These are phyloP conservation scores for Melampsora americana DNA, from an alignment of 1,284 basidiomycete genomes.

Conservation along the genomic window DNA sequence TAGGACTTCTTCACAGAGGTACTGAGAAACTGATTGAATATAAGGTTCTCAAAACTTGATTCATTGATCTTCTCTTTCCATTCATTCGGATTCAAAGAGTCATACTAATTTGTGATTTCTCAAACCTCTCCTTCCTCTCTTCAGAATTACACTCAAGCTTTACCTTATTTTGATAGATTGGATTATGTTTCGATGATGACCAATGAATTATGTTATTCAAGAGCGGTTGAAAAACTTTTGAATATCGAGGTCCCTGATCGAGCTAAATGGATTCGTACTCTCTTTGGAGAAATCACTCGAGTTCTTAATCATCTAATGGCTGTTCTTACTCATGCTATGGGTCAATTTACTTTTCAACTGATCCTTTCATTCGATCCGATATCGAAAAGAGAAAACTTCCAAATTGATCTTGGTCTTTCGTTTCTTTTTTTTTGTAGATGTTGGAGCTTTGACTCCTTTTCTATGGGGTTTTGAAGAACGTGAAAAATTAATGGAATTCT, in stretches of 20 bases:
- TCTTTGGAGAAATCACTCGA: constrained; percentile 96
- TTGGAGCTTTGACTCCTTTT: constrained; percentile 97
- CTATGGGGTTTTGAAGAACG: constrained; percentile 99
- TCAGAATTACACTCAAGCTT: constrained; percentile 87
- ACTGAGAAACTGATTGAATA: constrained; percentile 99
- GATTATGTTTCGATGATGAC: constrained; percentile 95
- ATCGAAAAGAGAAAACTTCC: not conserved
- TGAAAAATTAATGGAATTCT: constrained; percentile 99
- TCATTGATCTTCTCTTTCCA: not conserved
- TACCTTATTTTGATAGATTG: constrained; percentile 98
- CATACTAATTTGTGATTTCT: not conserved
- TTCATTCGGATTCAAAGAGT: not conserved
- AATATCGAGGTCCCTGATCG: constrained; percentile 99
- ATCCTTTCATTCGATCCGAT: not conserved
- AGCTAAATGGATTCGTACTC: constrained; percentile 95
- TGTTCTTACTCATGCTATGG: constrained; percentile 86
- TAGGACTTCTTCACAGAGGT: constrained; percentile 92
- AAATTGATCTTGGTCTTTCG: not conserved
- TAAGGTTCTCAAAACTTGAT: constrained; percentile 59
- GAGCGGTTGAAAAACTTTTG: constrained; percentile 95
- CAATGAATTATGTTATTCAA: constrained; percentile 71
- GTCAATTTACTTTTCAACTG: constrained; percentile 41
- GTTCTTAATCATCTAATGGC: constrained; percentile 98
- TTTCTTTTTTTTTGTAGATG: constrained; percentile 59
- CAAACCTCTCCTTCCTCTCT: not conserved